These are phyloP conservation scores for Corymbia maculata DNA, from an alignment of 345 rosid species.

Conservation along the genomic window DNA sequence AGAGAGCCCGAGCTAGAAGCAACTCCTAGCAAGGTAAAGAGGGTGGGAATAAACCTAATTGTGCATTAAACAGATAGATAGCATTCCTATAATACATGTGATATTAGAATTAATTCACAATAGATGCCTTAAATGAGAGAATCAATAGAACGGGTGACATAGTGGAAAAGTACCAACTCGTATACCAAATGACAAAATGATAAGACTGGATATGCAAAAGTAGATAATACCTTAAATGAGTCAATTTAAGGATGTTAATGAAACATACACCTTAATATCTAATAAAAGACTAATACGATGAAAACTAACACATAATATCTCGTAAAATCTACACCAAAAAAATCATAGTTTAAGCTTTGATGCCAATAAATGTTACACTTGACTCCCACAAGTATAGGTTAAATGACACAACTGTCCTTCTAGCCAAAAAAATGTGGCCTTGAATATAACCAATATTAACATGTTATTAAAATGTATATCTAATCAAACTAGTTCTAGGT, in stretches of 20 bases:
- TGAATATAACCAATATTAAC: neutral
- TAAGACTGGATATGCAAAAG: neutral
- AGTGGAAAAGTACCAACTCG: neutral
- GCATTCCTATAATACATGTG: neutral
- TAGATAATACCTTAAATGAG: neutral
- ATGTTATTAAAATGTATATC: neutral
- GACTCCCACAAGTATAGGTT: neutral
- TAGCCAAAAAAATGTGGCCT: neutral
- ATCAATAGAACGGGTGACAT: neutral
- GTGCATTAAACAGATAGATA: neutral
- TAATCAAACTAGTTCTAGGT: too few relatives aligned
- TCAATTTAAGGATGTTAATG: neutral
- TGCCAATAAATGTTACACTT: neutral
- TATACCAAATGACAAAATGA: neutral
- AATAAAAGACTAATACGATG: neutral
- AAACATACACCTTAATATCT: neutral
- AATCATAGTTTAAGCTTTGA: neutral
- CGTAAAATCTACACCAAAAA: neutral
- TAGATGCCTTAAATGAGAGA: neutral
- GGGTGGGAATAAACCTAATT: neutral
- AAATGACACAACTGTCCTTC: neutral
- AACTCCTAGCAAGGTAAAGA: neutral
- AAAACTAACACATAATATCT: neutral
- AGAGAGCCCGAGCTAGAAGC: neutral
- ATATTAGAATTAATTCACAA: neutral